phyloP scores from a whole-genome alignment of 208 protist genomes.

The Leishmania tropica region DNA sequence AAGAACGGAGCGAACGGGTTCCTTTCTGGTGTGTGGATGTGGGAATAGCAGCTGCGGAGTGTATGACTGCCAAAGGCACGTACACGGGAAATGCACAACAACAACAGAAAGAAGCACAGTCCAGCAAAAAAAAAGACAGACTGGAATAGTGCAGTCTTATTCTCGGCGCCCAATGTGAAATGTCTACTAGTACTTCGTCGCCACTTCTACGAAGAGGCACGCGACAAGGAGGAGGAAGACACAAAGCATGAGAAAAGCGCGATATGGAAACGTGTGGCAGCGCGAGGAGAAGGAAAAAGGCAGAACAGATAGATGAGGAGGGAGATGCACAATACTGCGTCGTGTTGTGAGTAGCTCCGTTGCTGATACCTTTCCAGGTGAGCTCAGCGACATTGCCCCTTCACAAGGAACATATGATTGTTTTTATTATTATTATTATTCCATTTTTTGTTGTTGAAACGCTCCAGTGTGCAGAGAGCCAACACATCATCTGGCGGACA shows the following conservation, averaged over 20 bases:
- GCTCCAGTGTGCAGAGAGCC: background rate
- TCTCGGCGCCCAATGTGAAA: background rate
- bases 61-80: background rate
- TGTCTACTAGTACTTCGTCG: background rate
- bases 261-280: background rate
- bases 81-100: background rate
- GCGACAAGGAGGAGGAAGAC: background rate
- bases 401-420: no score
- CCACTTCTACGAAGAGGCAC: background rate
- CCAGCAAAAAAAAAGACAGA: background rate
- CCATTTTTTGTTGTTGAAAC: background rate
- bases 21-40: background rate
- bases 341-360: background rate
- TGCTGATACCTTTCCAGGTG: background rate
- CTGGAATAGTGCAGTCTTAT: background rate
- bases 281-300: background rate
- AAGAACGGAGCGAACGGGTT: background rate
- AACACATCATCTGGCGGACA: background rate
- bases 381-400: background rate
- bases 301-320: background rate
- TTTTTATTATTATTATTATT: no score
- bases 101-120: background rate
- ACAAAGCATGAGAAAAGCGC: conserved; percentile 2
- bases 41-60: background rate
- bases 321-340: background rate